A percentile compares a stretch with the other conserved stretches of the same genome.
Evolutionary conservation across 1,284 basidiomycete species (phyloP).

Genomic region (Xerocomus amazonicus): DNA sequence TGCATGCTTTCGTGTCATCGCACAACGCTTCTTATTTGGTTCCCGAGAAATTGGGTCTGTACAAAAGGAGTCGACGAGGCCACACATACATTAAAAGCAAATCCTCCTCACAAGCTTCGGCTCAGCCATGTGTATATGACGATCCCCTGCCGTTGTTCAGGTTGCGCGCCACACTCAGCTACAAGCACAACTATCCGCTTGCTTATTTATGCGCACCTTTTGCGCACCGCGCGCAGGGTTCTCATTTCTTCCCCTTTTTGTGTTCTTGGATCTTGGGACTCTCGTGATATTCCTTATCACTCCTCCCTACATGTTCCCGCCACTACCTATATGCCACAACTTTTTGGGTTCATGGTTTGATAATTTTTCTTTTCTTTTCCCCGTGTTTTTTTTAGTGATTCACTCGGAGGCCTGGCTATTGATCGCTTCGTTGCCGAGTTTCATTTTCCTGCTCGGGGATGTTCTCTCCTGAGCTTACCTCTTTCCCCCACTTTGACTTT

Average conservation of each 20-base stretch:
- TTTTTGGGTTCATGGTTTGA: conserved; percentile 22
- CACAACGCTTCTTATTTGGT: conserved; percentile 38
- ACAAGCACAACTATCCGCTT: conserved; percentile 24
- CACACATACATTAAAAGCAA: conserved; percentile 29
- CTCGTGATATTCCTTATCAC: conserved; percentile 25
- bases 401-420: conserved; percentile 17
- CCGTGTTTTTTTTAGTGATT: conserved; percentile 29
- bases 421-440: conserved; percentile 11
- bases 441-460: conserved; percentile 4
- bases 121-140: conserved; percentile 38
- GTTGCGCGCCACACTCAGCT: conserved; percentile 26
- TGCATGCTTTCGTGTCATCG: conserved; percentile 44
- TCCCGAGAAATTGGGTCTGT: conserved; percentile 31
- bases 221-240: conserved; percentile 32
- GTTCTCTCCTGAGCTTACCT: not conserved
- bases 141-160: conserved; percentile 18
- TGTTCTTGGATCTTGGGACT: conserved; percentile 47
- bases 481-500: not conserved
- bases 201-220: conserved; percentile 44
- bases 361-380: conserved; percentile 16
- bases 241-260: conserved; percentile 34
- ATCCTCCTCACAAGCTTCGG: conserved; percentile 17
- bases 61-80: conserved; percentile 34
- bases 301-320: conserved; percentile 21
- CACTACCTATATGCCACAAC: conserved; percentile 16